phyloP scores from a whole-genome alignment of 2,329 filamentous ascomycete genomes.

The Cladobotryum mycophilum region DNA sequence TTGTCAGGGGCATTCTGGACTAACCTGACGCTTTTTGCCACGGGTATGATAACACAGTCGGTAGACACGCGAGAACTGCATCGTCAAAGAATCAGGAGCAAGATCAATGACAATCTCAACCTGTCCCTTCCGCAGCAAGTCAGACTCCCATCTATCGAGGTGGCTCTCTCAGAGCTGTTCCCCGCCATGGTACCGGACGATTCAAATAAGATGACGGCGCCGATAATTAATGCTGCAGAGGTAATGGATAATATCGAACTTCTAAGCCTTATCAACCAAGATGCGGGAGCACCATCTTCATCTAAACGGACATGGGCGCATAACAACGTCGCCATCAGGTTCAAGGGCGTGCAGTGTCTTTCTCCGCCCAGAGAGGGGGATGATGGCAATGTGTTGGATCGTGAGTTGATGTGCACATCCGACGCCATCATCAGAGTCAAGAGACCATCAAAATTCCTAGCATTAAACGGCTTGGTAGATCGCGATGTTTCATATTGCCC shows the following conservation, averaged over 20 bases:
- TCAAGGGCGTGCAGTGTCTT: constrained; percentile 38
- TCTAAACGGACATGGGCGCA: constrained; percentile 47
- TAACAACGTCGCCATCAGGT: constrained; percentile 53
- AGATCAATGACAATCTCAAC: constrained; percentile 27
- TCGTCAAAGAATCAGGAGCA: constrained; percentile 36
- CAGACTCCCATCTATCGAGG: constrained; percentile 41
- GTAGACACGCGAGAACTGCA: constrained; percentile 44
- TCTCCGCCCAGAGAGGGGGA: constrained; percentile 8
- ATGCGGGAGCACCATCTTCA: constrained; percentile 14
- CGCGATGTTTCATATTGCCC: constrained; percentile 57
- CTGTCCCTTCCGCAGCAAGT: constrained; percentile 37
- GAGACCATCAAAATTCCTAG: constrained; percentile 47
- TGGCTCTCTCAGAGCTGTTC: constrained; percentile 43
- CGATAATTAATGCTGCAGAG: constrained; percentile 4
- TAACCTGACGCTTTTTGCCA: constrained; percentile 43
- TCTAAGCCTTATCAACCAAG: constrained; percentile 18
- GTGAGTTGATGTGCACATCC: constrained; percentile 34
- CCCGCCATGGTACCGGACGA: constrained; percentile 28
- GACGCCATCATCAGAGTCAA: constrained; percentile 51
- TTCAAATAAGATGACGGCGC: constrained; percentile 13
- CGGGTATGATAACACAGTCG: constrained; percentile 46
- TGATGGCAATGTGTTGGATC: constrained; percentile 10
- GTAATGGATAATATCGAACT: constrained; percentile 15
- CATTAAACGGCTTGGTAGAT: constrained; percentile 51
- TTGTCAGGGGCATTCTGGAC: constrained; percentile 46